A percentile compares a stretch with the other conserved stretches of the same genome.
phyloP scores from a whole-genome alignment of 768 basidiomycete species.

The Mycena floridula region DNA sequence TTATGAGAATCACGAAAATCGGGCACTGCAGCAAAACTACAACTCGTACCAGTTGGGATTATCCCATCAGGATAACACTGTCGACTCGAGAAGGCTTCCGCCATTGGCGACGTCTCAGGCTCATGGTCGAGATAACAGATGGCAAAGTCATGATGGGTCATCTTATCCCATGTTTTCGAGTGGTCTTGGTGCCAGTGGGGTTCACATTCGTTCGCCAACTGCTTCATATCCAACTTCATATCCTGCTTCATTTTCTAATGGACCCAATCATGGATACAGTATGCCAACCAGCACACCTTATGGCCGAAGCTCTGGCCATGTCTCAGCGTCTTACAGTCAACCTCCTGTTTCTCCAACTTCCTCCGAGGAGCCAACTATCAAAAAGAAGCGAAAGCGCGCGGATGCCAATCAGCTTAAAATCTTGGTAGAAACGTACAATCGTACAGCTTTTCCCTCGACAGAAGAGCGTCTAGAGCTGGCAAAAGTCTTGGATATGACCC shows the following conservation, averaged over 20 bases:
- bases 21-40: no score
- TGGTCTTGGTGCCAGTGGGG: no score
- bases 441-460: slow-evolving; percentile 84
- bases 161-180: no score
- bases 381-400: slow-evolving; percentile 85
- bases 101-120: slow-evolving; percentile 23
- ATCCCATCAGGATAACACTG: no score
- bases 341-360: slow-evolving; percentile 41
- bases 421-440: slow-evolving; percentile 71
- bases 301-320: slow-evolving; percentile 24
- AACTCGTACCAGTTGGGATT: no score
- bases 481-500: slow-evolving; percentile 74
- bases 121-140: slow-evolving; percentile 14
- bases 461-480: slow-evolving; percentile 78
- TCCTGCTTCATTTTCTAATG: slow-evolving; percentile 32
- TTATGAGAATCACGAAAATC: slow-evolving; percentile 9
- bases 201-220: slow-evolving; percentile 58
- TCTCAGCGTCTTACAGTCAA: slow-evolving; percentile 48
- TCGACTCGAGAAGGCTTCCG: slow-evolving; percentile 36
- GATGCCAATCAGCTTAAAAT: slow-evolving; percentile 76
- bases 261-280: slow-evolving; percentile 5
- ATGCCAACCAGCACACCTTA: background rate
- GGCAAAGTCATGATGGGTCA: no score
- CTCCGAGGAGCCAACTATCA: slow-evolving; percentile 62
- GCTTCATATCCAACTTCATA: slow-evolving; percentile 56